phyloP scores from a whole-genome alignment of 306 rosid genomes.

The cucumber (Cucumis sativus) region DNA sequence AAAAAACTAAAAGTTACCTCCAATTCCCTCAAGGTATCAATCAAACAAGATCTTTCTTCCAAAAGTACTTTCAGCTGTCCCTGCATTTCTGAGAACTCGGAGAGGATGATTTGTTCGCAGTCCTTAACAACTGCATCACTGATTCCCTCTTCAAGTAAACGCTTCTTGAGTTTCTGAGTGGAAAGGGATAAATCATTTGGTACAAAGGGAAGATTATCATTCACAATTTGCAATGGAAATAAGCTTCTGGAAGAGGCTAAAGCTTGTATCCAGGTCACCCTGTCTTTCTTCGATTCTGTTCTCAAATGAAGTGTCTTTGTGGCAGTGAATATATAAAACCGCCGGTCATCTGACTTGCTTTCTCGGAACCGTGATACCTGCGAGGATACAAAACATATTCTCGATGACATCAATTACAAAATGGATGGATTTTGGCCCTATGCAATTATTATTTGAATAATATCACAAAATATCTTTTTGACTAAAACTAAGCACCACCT shows the following conservation, averaged over 20 bases:
- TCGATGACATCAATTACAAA: neutral
- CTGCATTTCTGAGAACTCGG: slow-evolving; percentile 69
- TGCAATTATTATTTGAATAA: neutral
- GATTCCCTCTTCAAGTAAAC: slow-evolving; percentile 64
- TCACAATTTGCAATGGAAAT: slow-evolving; percentile 36
- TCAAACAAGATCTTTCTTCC: slow-evolving; percentile 60
- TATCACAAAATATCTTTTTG: neutral
- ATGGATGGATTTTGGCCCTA: neutral
- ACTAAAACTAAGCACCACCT: neutral
- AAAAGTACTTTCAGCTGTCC: slow-evolving; percentile 51
- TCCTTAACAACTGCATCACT: slow-evolving; percentile 53
- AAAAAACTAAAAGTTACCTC: slow-evolving; percentile 45
- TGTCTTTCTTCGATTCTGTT: slow-evolving; percentile 68
- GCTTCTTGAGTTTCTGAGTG: slow-evolving; percentile 58
- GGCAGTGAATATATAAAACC: slow-evolving; percentile 76
- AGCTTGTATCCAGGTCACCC: slow-evolving; percentile 87
- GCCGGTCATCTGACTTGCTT: slow-evolving; percentile 86
- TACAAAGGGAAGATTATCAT: slow-evolving; percentile 35
- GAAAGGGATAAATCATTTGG: slow-evolving; percentile 56
- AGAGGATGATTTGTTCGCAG: slow-evolving; percentile 81
- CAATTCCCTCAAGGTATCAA: slow-evolving; percentile 70
- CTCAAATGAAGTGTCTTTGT: slow-evolving; percentile 95
- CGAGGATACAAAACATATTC: neutral
- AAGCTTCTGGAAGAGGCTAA: slow-evolving; percentile 59
- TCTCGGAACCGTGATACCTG: slow-evolving; percentile 38